These are phyloP conservation scores for Saccharomycopsis sp. DNA, from an alignment of 805 yeast species.

Conservation along the genomic window DNA sequence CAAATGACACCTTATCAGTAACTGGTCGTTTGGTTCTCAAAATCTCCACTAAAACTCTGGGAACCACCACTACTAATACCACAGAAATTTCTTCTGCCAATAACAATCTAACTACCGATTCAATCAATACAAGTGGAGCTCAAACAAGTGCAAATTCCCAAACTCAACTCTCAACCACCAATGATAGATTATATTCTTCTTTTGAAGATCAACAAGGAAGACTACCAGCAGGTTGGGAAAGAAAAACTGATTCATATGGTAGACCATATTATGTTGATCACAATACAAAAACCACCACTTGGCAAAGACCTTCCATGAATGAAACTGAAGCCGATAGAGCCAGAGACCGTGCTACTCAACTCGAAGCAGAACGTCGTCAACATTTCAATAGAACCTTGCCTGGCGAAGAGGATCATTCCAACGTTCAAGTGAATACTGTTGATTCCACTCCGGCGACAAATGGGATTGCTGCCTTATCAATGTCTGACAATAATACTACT, in stretches of 20 bases:
- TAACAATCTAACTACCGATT: conserved; percentile 20
- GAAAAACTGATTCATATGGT: conserved; percentile 95
- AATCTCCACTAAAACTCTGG: conserved; percentile 25
- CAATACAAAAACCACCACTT: conserved; percentile 95
- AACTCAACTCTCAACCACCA: too few species aligned
- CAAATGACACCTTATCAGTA: conserved; percentile 88
- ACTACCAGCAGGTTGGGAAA: conserved; percentile 98
- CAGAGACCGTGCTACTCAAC: conserved; percentile 30
- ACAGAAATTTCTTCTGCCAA: conserved; percentile 20
- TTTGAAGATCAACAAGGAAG: conserved; percentile 97
- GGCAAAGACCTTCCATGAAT: conserved; percentile 90
- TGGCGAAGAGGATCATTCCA: conserved; percentile 36
- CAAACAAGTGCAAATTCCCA: conserved; percentile 22
- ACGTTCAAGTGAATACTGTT: conserved; percentile 32
- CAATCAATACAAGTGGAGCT: conserved; percentile 22
- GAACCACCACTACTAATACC: conserved; percentile 20
- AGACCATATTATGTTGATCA: conserved; percentile 98
- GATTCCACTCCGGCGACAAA: conserved; percentile 32
- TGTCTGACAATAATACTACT: conserved; percentile 68
- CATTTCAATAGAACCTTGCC: conserved; percentile 88
- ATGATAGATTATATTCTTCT: conserved; percentile 66
- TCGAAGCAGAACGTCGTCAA: conserved; percentile 84
- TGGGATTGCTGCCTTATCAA: conserved; percentile 53
- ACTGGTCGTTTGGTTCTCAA: conserved; percentile 84
- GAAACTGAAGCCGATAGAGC: conserved; percentile 64